These are phyloP conservation scores for Nadsonia commutata DNA, from an alignment of 1,139 yeast genomes.

Conservation along the genomic window DNA sequence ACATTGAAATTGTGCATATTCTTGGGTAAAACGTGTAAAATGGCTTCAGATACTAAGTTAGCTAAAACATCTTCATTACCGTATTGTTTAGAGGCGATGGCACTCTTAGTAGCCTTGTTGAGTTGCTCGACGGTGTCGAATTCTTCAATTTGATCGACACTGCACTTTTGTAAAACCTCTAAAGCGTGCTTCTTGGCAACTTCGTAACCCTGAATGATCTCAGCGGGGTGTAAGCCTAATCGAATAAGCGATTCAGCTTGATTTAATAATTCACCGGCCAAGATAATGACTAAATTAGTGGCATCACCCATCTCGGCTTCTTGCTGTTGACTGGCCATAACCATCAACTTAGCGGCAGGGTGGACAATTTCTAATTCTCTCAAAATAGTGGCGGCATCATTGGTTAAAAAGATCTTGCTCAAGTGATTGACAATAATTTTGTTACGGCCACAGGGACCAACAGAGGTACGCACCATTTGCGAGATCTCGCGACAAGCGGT, in stretches of 20 bases:
- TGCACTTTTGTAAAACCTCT: slow-evolving; percentile 46
- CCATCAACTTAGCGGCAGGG: slow-evolving; percentile 90
- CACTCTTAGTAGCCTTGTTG: slow-evolving; percentile 66
- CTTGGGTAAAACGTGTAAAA: slow-evolving; percentile 62
- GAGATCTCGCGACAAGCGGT: slow-evolving; percentile 91
- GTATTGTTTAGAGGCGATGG: slow-evolving; percentile 84
- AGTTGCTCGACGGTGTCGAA: slow-evolving; percentile 43
- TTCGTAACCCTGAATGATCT: slow-evolving; percentile 78
- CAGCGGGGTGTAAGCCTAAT: slow-evolving; percentile 82
- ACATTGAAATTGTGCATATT: slow-evolving; percentile 58
- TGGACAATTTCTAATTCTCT: slow-evolving; percentile 89
- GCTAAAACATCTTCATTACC: slow-evolving; percentile 74
- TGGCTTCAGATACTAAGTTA: slow-evolving; percentile 74
- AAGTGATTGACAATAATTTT: slow-evolving; percentile 81
- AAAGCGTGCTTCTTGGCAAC: slow-evolving; percentile 65
- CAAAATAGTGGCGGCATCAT: slow-evolving; percentile 94
- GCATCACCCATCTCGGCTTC: slow-evolving; percentile 82
- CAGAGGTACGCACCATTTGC: slow-evolving; percentile 79
- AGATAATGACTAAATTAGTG: slow-evolving; percentile 51
- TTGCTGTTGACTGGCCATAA: slow-evolving; percentile 95
- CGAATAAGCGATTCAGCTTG: slow-evolving; percentile 70
- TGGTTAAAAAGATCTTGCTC: slow-evolving; percentile 78
- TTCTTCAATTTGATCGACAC: slow-evolving; percentile 48
- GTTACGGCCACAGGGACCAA: slow-evolving; percentile 96
- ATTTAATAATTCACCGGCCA: slow-evolving; percentile 85